Evolutionary conservation across 139 green algal genomes (phyloP).

Genomic region (Dunaliella sp.): DNA sequence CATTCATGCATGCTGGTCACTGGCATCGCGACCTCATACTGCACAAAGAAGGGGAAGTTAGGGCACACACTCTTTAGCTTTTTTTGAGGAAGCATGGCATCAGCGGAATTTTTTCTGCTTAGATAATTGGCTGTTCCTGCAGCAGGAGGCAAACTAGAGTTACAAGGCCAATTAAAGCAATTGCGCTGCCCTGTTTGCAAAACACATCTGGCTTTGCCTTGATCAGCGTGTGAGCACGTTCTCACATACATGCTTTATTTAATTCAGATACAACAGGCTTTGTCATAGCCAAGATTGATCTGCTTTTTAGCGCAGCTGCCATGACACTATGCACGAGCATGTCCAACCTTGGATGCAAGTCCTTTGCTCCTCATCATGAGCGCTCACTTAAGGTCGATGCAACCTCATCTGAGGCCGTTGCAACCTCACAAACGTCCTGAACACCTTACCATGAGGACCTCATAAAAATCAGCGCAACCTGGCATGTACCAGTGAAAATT

Average conservation of each 20-base stretch:
- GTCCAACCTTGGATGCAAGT: too few species aligned
- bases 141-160: background rate
- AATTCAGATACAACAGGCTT: too few species aligned
- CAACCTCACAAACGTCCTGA: background rate
- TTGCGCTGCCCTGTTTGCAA: too few species aligned
- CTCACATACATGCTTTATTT: too few species aligned
- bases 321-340: too few species aligned
- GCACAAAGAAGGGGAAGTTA: background rate
- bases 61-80: background rate
- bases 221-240: too few species aligned
- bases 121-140: background rate
- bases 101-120: background rate
- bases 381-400: too few species aligned
- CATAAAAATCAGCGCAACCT: background rate
- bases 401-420: background rate
- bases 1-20: slow-evolving; percentile 44
- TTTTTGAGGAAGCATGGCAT: background rate
- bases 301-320: too few species aligned
- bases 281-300: too few species aligned
- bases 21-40: slow-evolving; percentile 53
- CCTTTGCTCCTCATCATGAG: too few species aligned
- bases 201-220: too few species aligned
- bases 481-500: background rate
- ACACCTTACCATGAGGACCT: background rate
- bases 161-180: too few species aligned